Evolutionary conservation across 352 stramenopile genomes (phyloP).

Genomic region (Globisporangium carolinianum): DNA sequence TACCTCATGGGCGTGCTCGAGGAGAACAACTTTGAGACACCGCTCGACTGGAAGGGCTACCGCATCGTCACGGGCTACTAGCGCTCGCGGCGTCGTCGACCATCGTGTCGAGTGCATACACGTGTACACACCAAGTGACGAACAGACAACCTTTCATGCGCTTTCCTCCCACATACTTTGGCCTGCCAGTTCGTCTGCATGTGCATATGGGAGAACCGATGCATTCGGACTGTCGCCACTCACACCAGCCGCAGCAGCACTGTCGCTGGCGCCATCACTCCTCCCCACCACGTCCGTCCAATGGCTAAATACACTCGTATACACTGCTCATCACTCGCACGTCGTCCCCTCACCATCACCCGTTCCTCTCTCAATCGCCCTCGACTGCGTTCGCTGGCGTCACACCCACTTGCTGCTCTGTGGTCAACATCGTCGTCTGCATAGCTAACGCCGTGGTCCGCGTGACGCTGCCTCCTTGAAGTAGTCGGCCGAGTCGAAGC

Average conservation of each 20-base stretch:
- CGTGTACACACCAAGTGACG: background rate
- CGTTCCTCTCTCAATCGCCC: background rate
- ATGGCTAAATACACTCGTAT: constrained; percentile 7
- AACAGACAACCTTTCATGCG: too few relatives aligned
- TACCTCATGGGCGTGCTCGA: constrained; percentile 89
- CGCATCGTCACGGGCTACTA: constrained; percentile 82
- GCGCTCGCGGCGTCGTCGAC: too few relatives aligned
- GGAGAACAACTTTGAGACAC: constrained; percentile 74
- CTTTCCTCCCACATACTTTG: too few relatives aligned
- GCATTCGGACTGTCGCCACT: background rate
- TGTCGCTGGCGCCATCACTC: background rate
- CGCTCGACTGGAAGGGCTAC: constrained; percentile 89
- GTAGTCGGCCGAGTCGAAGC: constrained; percentile 75
- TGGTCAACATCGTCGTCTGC: too few relatives aligned
- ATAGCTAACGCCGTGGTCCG: background rate
- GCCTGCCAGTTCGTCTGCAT: too few relatives aligned
- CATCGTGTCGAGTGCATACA: background rate
- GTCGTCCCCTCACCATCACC: background rate
- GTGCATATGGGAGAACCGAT: too few relatives aligned
- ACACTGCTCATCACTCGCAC: background rate
- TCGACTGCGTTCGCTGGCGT: too few relatives aligned
- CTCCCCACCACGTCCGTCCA: background rate
- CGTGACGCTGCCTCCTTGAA: constrained; percentile 43
- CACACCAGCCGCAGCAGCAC: background rate
- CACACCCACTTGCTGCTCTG: too few relatives aligned